Conservation (phyloP, 2,329 filamentous ascomycete species). For the Cadophora gregata region DNA sequence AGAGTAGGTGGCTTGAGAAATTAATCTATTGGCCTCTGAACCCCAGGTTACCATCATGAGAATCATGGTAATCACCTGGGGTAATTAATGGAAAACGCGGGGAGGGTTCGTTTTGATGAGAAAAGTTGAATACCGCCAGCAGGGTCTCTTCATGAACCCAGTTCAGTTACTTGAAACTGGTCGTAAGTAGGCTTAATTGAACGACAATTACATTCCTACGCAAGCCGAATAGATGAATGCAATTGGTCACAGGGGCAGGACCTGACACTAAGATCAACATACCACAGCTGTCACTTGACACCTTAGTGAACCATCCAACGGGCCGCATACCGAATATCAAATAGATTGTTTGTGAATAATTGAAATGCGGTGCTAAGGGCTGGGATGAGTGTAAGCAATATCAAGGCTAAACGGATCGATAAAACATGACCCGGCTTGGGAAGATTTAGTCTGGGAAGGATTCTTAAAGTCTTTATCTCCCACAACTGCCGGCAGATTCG, state of each 20-base stretch:
- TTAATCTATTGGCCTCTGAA: conserved; percentile 20
- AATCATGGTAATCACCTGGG: conserved; percentile 20
- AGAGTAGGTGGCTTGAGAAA: conserved; percentile 15
- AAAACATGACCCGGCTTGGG: conserved; percentile 15
- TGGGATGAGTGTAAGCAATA: conserved; percentile 16
- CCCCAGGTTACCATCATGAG: not conserved
- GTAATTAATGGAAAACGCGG: conserved; percentile 27
- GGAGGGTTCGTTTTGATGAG: conserved; percentile 15
- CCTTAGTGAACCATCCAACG: conserved; percentile 16
- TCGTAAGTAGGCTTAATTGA: conserved; percentile 17
- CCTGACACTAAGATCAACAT: conserved; percentile 12
- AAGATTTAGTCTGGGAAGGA: not conserved
- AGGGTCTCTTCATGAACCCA: conserved; percentile 16
- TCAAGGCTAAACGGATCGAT: conserved; percentile 13
- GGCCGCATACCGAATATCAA: conserved; percentile 23
- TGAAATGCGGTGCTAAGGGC: conserved; percentile 9
- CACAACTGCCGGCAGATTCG: conserved; percentile 10
- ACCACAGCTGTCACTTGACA: conserved; percentile 25
- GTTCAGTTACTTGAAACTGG: conserved; percentile 20
- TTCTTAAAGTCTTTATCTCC: not conserved
- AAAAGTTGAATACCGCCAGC: conserved; percentile 16
- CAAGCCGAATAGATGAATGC: not conserved
- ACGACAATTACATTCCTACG: conserved; percentile 7
- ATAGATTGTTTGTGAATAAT: conserved; percentile 20
- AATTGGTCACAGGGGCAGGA: conserved; percentile 7